Conservation (phyloP, 2,329 filamentous ascomycete species). For the Arthrobotrys pseudoclavata region DNA sequence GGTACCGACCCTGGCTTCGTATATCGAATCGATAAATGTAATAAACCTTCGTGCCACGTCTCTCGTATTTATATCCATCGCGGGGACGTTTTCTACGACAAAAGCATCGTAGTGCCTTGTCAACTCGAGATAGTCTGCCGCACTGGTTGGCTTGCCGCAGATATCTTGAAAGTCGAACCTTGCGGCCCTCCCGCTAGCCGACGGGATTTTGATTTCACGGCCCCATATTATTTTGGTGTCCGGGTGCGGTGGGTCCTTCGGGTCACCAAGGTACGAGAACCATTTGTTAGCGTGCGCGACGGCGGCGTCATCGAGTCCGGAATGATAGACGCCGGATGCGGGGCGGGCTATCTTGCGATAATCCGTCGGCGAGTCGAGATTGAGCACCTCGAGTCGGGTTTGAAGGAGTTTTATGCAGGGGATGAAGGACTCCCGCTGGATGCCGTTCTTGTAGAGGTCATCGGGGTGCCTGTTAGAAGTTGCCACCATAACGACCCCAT, state of each 20-base stretch:
- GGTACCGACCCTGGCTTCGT: constrained; percentile 76
- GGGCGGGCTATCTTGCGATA: constrained; percentile 97
- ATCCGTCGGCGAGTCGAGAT: constrained; percentile 93
- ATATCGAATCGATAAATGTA: constrained; percentile 96
- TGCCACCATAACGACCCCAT: constrained; percentile 95
- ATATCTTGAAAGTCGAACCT: constrained; percentile 94
- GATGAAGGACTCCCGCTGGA: constrained; percentile 94
- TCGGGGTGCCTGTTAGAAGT: constrained; percentile 97
- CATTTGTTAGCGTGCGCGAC: constrained; percentile 88
- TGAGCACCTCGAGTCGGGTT: constrained; percentile 85
- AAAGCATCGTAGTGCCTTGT: constrained; percentile 92
- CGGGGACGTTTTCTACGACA: constrained; percentile 89
- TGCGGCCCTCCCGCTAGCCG: constrained; percentile 87
- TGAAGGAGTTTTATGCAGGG: constrained; percentile 95
- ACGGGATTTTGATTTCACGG: constrained; percentile 86
- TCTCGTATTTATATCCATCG: constrained; percentile 87
- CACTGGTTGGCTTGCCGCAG: constrained; percentile 87
- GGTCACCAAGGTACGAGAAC: constrained; percentile 94
- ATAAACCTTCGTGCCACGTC: constrained; percentile 95
- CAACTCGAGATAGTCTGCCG: constrained; percentile 94
- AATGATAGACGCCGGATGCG: constrained; percentile 92
- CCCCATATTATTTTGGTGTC: constrained; percentile 92
- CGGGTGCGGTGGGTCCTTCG: constrained; percentile 80
- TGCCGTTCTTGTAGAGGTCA: constrained; percentile 97
- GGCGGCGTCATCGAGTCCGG: constrained; percentile 83